Base-by-base conservation (phyloP, 1,284 basidiomycete species). In the Sutorius eximius region DNA sequence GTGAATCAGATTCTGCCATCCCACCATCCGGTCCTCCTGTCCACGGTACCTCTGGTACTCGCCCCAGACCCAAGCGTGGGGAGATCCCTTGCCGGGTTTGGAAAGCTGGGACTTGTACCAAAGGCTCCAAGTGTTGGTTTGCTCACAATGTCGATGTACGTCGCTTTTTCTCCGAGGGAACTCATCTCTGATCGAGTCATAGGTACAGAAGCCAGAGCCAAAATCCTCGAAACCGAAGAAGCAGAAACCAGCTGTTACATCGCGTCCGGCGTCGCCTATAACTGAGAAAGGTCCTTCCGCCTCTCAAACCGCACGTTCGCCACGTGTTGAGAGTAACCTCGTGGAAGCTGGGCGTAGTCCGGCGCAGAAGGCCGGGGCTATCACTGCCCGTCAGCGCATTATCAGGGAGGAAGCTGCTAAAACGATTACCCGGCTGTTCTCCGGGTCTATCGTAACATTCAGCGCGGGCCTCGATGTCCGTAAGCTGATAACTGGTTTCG, bases 401-500 rank as follows among this genome's bases (percentile, higher is more conserved):
- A 38, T 34, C 12, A 59, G 64, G 36, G 62, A 70, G 44, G 78
- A 80, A 36, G 77, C 76, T 1, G 59, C 68, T 2, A 70, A 70
- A 43, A 75, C 73, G 3, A 68, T 76, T 3, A 75, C 68, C 50
- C 71, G 72, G 41, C 58, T 79, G n/a, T 71, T 81, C 13, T 69
- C 71, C 18, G 79, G 75, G 2, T 77, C 77, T 13, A 76, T 82
- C 38, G 75, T 80, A 18, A 78, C 77, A 5, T 81, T 70, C 44
- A 69, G 70, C n/a, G 75, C 79, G 3, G 81, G 81, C 6, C 61
- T 82, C 34, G 64, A 75, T 20, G 68, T 82, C 24, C 63, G 61
- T 46, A 62, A 65, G n/a, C 57, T 81, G 32, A 61, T 78, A 24
- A 66, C 74, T 15, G 80, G 81, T 5, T 82, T 80, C 57, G 78